Percentiles rank a stretch among this genome's conserved stretches.
Conservation (phyloP, 2,329 filamentous ascomycete species). For the Botrytis porri region DNA sequence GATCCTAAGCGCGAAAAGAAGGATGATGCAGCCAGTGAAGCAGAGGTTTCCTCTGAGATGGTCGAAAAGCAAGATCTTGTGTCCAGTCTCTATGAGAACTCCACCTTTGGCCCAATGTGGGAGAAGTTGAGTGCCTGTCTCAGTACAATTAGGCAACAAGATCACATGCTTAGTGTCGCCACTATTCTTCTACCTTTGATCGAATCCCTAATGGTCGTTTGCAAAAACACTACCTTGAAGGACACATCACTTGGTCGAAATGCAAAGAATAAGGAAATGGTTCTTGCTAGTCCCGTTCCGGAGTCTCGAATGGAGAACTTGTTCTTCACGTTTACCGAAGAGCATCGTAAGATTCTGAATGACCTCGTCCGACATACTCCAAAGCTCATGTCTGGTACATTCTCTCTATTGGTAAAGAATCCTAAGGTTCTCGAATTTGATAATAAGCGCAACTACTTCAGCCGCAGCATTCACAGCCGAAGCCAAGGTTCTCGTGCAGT, state of each 20-base stretch:
- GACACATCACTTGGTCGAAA: conserved; percentile 30
- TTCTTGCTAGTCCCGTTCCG: conserved; percentile 71
- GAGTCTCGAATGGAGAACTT: conserved; percentile 81
- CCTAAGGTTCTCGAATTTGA: conserved; percentile 98
- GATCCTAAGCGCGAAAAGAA: conserved; percentile 68
- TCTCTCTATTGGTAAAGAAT: conserved; percentile 94
- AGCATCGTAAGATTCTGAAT: conserved; percentile 95
- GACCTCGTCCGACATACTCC: conserved; percentile 96
- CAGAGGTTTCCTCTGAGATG: conserved; percentile 45
- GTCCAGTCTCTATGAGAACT: conserved; percentile 82
- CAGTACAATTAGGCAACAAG: conserved; percentile 80
- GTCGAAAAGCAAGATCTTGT: conserved; percentile 79
- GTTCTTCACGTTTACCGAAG: conserved; percentile 97
- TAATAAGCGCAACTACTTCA: conserved; percentile 99
- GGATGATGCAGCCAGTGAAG: conserved; percentile 50
- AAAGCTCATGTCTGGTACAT: conserved; percentile 97
- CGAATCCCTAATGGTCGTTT: conserved; percentile 97
- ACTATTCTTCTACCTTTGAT: conserved; percentile 93
- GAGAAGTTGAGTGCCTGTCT: conserved; percentile 86
- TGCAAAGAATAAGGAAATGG: conserved; percentile 61
- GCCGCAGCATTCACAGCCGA: conserved; percentile 80
- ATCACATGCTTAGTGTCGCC: conserved; percentile 95
- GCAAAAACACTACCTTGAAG: conserved; percentile 82
- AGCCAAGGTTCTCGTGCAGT: conserved; percentile 65
- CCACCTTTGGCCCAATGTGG: conserved; percentile 89